Base-by-base conservation (phyloP, 352 stramenopile genomes). In the Aphanomyces astaci region DNA sequence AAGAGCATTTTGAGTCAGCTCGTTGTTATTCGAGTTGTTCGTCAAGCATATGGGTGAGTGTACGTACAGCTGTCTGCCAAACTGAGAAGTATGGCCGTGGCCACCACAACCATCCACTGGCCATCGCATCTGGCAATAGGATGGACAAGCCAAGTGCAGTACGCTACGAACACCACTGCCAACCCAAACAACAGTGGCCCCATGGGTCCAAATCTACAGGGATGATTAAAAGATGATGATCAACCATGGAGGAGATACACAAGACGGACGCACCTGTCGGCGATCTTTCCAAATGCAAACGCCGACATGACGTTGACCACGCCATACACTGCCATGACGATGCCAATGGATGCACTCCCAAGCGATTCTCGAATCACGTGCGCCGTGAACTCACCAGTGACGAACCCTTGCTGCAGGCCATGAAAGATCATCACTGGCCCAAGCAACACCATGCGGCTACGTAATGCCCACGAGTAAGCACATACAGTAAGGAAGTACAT, bases 371-470 rank as follows among this genome's bases (percentile, higher is more conserved):
- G 62, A 33, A 59, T 68, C 3, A 51, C n/a, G 28, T 49, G 25
- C 4, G 62, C 27, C 11, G 62, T 68, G 33, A 68, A 68, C 25
- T 68, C 60, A 13, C 30, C 51, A 36, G 62, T 59, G 10, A 48
- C 27, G 46, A 68, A 68, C 22, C 40, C 43, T 25, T 68, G 62
- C 45, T 68, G 62, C n/a, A 68, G 22, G 33, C 62, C 62, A 27
- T 51, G 49, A 48, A 68, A 59, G 17, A 68, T 13, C 51, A 68
- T 51, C 22, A 59, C n/a, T 28, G 62, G 62, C 15, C 25, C 19
- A 4, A 68, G 22, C 45, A 40, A 22, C 17, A 68, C 17, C 60
- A 66, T 66, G 27, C 60, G 43, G 9, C 60, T 66, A 66, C 3
- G 31, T n/a, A n/a, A n/a, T n/a, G n/a, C n/a, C n/a, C n/a, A n/a